Conservation (phyloP, 2,329 filamentous ascomycete genomes). For the Karstenula rhodostoma region DNA sequence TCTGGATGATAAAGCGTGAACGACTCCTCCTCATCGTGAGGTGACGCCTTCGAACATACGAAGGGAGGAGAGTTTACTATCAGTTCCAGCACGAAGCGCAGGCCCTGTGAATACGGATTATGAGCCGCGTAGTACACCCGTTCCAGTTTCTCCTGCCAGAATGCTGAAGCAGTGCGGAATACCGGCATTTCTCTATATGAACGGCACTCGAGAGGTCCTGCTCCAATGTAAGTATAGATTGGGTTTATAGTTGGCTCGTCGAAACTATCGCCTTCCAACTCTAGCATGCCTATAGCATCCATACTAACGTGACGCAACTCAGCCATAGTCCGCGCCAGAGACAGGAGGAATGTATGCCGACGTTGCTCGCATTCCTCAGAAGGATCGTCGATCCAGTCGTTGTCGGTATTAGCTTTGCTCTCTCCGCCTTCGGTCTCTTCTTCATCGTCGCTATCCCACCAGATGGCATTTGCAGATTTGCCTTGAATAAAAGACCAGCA, state of each 20-base stretch:
- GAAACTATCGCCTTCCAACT: constrained; percentile 3
- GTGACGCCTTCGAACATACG: neutral
- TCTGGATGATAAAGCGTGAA: constrained; percentile 31
- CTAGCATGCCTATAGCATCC: constrained; percentile 18
- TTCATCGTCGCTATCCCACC: constrained; percentile 1
- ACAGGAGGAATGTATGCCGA: constrained; percentile 18
- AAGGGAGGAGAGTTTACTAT: neutral
- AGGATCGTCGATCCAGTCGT: neutral
- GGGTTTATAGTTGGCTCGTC: neutral
- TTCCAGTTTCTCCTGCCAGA: neutral
- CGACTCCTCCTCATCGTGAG: constrained; percentile 19
- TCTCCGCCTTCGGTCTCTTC: neutral
- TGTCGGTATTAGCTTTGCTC: neutral
- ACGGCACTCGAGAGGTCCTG: neutral
- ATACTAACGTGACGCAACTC: constrained; percentile 19
- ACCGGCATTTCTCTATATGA: neutral
- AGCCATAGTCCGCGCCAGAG: constrained; percentile 15
- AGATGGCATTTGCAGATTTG: constrained; percentile 10
- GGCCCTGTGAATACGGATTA: neutral
- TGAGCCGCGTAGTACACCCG: neutral
- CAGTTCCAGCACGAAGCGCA: neutral
- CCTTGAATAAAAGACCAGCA: constrained; percentile 15
- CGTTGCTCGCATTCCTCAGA: constrained; percentile 1
- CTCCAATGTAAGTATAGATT: neutral
- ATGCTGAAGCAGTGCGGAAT: neutral